Evolutionary conservation across 2,329 filamentous ascomycete genomes (phyloP).

Genomic region (Aspergillus pseudoviridinutans): DNA sequence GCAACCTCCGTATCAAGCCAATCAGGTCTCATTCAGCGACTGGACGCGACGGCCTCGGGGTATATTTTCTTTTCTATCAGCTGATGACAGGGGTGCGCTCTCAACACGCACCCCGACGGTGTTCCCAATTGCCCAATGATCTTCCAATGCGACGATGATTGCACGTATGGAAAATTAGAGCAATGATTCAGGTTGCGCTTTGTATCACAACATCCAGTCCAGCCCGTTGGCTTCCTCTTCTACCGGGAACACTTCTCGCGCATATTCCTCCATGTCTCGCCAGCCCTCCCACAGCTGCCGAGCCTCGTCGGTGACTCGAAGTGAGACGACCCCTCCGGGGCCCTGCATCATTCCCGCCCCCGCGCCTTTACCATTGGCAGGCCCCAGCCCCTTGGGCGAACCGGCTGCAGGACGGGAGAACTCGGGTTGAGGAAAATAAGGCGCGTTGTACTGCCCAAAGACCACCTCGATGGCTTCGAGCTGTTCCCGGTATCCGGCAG

Average conservation of each 20-base stretch:
- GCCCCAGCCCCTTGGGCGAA: constrained; percentile 35
- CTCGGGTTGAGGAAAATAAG: constrained; percentile 62
- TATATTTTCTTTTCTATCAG: not conserved
- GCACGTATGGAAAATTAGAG: constrained; percentile 2
- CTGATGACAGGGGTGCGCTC: not conserved
- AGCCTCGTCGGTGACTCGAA: constrained; percentile 68
- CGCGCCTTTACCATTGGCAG: constrained; percentile 37
- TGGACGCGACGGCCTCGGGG: not conserved
- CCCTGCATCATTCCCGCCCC: constrained; percentile 46
- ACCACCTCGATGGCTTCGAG: constrained; percentile 63
- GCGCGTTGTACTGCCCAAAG: constrained; percentile 56
- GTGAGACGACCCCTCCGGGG: constrained; percentile 57
- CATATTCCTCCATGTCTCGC: constrained; percentile 88
- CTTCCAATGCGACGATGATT: constrained; percentile 13
- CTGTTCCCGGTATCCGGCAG: constrained; percentile 82
- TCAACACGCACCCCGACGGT: not conserved
- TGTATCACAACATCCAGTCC: constrained; percentile 71
- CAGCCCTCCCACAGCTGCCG: constrained; percentile 87
- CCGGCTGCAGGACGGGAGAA: constrained; percentile 40
- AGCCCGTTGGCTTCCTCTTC: constrained; percentile 93
- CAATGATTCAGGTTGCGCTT: constrained; percentile 10
- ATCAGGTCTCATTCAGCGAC: constrained; percentile 1
- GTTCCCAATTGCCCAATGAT: constrained; percentile 22
- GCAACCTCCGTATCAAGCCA: constrained; percentile 7
- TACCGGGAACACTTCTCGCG: constrained; percentile 85